Base-by-base conservation (phyloP, 2,329 filamentous ascomycete species). In the Penicillium sp. region DNA sequence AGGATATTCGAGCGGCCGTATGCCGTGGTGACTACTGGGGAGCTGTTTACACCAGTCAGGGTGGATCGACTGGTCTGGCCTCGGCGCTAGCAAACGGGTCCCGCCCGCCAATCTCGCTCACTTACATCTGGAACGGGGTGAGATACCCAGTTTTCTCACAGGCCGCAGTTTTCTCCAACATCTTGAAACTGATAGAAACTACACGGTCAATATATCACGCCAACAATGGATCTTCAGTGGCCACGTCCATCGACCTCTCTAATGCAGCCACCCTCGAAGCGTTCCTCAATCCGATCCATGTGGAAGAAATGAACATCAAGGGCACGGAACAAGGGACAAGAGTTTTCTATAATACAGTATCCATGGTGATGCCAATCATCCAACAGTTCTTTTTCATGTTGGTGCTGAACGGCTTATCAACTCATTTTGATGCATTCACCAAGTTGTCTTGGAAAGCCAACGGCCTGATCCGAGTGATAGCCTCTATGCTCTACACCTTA, bases 381-480 rank as follows among this genome's bases (percentile, higher is more conserved):
- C 69, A 73, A 56, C 73, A 78, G 55, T 78, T 78, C 65, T 77
- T 77, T 68, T 77, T 76, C 66, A 64, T 77, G n/a, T 66, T 76
- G 55, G 73, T 70, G 16, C 56, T 77, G 46, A 78, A 78, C 58
- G 73, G 72, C n/a, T 67, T 77, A 37, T 70, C 67, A 47, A 57
- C 49, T 5, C 50, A 66, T n/a, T 70, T 72, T 53, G 63, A 30
- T 7, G 7, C 45, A 17, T 54, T 54, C 22, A 31, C 31, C 2
- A 43, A 37, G 30, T 17, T 54, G 1, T 43, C 45, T 9, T 54
- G 51, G 51, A 42, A 42, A 31, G 2, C 22, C 12, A 54, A 54
- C 17, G 37, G 25, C 10, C 37, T 54, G n/a, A 42, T 54, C 11
- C 51, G 51, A 12, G 11, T 10, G 4, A 36, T 50, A 17, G 17